Conservation (phyloP, 73 alveolate genomes). For the Tetrahymena borealis region DNA sequence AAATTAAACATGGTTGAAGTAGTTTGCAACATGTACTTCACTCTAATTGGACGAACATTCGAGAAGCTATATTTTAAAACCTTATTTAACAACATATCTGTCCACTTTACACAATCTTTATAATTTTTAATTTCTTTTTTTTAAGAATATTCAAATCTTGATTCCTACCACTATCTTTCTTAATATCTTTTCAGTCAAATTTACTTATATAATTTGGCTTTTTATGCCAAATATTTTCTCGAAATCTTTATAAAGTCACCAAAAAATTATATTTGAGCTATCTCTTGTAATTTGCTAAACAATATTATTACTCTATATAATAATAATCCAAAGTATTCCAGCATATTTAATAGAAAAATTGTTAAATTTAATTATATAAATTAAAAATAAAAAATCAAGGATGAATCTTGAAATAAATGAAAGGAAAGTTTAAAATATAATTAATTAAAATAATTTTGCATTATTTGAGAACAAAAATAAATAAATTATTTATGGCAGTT, state of each 20-base stretch:
- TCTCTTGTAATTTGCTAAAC: no score
- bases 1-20: not conserved
- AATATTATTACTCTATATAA: no score
- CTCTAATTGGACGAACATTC: not conserved
- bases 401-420: no score
- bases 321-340: no score
- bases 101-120: not conserved
- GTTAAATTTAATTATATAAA: no score
- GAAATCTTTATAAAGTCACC: not conserved
- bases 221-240: not conserved
- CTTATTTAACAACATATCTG: not conserved
- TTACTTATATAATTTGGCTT: not conserved
- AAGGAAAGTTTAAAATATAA: no score
- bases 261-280: no score
- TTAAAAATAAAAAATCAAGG: no score
- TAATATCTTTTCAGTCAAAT: not conserved
- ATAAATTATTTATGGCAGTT: no score
- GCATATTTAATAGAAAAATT: no score
- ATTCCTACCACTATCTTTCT: constrained; percentile 2
- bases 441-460: no score
- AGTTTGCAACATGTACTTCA: not conserved
- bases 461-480: no score
- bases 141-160: not conserved
- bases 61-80: not conserved
- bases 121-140: not conserved